These are phyloP conservation scores for Perkinsus chesapeaki DNA, from an alignment of 169 alveolate species.

Conservation along the genomic window DNA sequence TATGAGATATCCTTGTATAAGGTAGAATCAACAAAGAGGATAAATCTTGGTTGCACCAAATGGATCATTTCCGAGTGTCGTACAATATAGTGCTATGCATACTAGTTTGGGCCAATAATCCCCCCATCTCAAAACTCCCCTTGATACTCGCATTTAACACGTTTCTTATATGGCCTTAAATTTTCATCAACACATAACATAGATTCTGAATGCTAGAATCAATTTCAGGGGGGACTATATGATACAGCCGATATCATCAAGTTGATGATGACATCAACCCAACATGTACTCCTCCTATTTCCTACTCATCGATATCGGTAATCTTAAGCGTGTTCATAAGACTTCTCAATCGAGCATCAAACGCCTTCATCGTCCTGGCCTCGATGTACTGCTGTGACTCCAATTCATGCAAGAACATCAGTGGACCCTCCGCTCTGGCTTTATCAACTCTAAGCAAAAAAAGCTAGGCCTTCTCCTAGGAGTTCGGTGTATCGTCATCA, in stretches of 20 bases:
- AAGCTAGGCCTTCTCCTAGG: too few relatives aligned
- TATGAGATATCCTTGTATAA: background rate
- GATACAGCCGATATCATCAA: too few relatives aligned
- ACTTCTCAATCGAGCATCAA: conserved; percentile 50
- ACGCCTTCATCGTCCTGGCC: conserved; percentile 58
- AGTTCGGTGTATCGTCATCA: too few relatives aligned
- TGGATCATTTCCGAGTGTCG: conserved; percentile 66
- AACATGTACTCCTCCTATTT: too few relatives aligned
- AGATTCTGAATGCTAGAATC: too few relatives aligned
- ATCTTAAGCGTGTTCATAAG: conserved; percentile 51
- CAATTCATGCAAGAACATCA: conserved; percentile 70
- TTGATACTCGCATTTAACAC: too few relatives aligned
- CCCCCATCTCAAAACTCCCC: too few relatives aligned
- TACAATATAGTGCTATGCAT: conserved; percentile 61
- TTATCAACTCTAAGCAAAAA: conserved; percentile 42
- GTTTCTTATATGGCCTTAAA: too few relatives aligned
- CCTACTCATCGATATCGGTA: conserved; percentile 46
- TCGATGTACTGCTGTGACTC: conserved; percentile 56
- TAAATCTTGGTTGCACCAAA: too few relatives aligned
- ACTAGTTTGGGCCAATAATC: conserved; percentile 56
- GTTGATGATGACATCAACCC: background rate
- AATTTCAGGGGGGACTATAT: too few relatives aligned
- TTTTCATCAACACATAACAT: too few relatives aligned
- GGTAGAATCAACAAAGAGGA: too few relatives aligned
- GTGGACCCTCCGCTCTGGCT: conserved; percentile 85